Base-by-base conservation (phyloP, 768 basidiomycete species). In the Floccularia luteovirens region DNA sequence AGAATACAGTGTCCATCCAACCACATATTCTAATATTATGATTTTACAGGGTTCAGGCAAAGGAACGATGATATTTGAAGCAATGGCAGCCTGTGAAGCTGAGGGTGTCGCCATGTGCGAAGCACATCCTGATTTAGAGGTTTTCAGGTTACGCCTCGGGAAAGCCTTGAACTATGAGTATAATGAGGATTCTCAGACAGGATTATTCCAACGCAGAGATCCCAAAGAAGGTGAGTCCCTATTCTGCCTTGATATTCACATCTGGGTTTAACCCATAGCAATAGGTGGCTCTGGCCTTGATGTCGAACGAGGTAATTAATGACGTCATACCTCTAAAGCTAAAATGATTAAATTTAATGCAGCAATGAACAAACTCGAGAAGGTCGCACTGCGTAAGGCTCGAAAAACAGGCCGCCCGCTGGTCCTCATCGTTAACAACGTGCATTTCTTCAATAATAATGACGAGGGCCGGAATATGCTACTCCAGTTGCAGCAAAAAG, bases 121-220 rank as follows among this genome's bases (percentile, higher is more conserved):
- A 53, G 89, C 83, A 11, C 88, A 90, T 58, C 85, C 85, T 16
- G 86, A 90, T 59, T 67, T 92, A 12, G 86, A 90, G 56, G 85
- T 92, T 22, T 90, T 93, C 62, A 72, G 83, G 41, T 69, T 91
- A 30, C 77, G 89, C 28, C 69, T 94, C 16, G 90, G 90, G 33
- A 90, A 90, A 58, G 80, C 86, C 10, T 61, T 91, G 31, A 87
- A 90, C 50, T 90, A 80, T 51, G 90, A 94, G 55, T 91, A 72
- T 63, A 80, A 84, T 45, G 86, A 88, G 60, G 85, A 88, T 54
- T 81, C 79, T 19, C 85, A 88, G 55, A 79, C 76, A 2, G 81
- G 79, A 5, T 58, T 93, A 17, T 91, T 91, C 61, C 85, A 87
- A 53, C 62, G 89, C 41, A 67, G 80, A 28, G 89, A 94, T 64